Evolutionary conservation across 108 stramenopile species (phyloP).

Genomic region (Cyclostephanos invisitatus): DNA sequence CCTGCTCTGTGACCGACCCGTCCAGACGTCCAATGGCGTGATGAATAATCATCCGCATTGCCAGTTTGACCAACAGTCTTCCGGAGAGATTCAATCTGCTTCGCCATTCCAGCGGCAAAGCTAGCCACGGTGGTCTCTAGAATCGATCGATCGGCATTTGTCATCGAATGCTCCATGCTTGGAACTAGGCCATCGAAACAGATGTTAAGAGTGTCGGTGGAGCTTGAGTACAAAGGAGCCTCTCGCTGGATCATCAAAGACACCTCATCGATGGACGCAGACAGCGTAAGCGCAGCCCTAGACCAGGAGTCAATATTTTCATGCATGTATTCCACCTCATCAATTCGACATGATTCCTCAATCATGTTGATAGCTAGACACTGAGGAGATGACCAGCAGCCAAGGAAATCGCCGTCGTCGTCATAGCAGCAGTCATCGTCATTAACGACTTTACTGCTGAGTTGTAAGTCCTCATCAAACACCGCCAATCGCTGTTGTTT

Average conservation of each 20-base stretch:
- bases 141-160: conserved; percentile 69
- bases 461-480: not conserved
- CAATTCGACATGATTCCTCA: not conserved
- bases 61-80: conserved; percentile 50
- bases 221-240: conserved; percentile 31
- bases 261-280: conserved; percentile 47
- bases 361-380: conserved; percentile 27
- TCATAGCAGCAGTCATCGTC: conserved; percentile 8
- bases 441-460: conserved; percentile 4
- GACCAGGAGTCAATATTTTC: conserved; percentile 39
- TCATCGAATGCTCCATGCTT: conserved; percentile 40
- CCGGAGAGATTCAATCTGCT: conserved; percentile 77
- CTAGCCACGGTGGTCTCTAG: conserved; percentile 83
- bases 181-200: conserved; percentile 12
- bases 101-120: conserved; percentile 80
- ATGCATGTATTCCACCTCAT: not conserved
- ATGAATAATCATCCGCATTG: conserved; percentile 15
- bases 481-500: conserved; percentile 19
- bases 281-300: conserved; percentile 40
- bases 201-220: conserved; percentile 39
- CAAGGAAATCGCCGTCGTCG: conserved; percentile 1
- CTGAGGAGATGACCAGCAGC: conserved; percentile 11
- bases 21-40: conserved; percentile 38
- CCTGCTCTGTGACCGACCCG: conserved; percentile 63
- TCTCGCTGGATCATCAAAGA: conserved; percentile 38